Base-by-base conservation (phyloP, 2,329 filamentous ascomycete genomes). In the Paracoccidioides lutzii region DNA sequence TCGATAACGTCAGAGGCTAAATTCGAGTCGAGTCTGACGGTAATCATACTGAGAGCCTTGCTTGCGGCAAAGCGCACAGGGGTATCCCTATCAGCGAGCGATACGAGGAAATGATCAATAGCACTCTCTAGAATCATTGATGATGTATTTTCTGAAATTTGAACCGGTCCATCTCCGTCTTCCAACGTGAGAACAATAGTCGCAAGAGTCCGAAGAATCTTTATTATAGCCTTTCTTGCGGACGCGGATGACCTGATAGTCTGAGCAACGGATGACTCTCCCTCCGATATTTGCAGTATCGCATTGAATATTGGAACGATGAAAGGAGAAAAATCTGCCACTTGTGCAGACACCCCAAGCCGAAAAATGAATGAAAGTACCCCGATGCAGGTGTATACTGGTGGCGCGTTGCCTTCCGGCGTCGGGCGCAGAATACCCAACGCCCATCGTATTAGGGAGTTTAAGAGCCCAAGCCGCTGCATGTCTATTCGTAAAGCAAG, bases 1-100 rank as follows among this genome's bases (percentile, higher is more conserved):
- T 95, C 87, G 10, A 96, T 84, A 9, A 98, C 85, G 65, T 97
- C 87, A 1, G 81, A 79, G 0, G 88, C 89, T 85, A 96, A 90
- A 28, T 85, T 85, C 0, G 81, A 71, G 46, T 90, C 82, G 6
- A 98, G 73, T 61, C 87, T 90, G 52, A 94, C 75, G 0, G 90
- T 85, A 61, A 97, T 83, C 54, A 95, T 80, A 69, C 90, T 95
- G 46, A 97, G 79, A 3, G 90, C 87, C 72, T 98, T 98, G 69
- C 90, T 95, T 22, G 91, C 88, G 37, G 91, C 87, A 63, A 95
- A 81, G 41, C 93, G 80, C 10, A 98, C 90, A 0, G 90, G 89
- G 0, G 90, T 96, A 64, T 97, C 90, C 58, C 88, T 87, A 68
- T 98, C 93, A 1, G 83, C 83, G 1, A 97, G 75, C 10, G 80